Conservation (phyloP, 768 basidiomycete genomes). For the Thelephora ganbajun region DNA sequence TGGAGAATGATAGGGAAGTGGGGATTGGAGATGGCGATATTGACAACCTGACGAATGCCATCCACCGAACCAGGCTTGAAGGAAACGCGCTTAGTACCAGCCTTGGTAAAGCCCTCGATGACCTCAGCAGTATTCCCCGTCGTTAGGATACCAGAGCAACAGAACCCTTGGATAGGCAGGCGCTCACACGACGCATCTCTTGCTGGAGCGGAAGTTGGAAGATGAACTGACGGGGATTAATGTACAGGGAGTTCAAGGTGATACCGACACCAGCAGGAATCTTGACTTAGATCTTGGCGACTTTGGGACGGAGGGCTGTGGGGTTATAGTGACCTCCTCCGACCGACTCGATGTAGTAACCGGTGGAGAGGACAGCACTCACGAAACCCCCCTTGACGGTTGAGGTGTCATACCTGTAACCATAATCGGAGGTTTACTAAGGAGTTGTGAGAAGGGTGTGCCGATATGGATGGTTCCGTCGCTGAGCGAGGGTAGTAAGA, state of each 20-base stretch:
- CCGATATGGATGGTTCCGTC: slow-evolving; percentile 89
- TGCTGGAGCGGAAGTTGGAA: too few species aligned
- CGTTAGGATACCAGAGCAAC: slow-evolving; percentile 92
- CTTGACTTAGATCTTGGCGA: slow-evolving; percentile 79
- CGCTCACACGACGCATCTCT: too few species aligned
- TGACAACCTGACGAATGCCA: too few species aligned
- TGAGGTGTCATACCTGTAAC: slow-evolving; percentile 99
- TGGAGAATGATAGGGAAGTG: slow-evolving; percentile 96
- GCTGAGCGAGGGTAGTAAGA: slow-evolving; percentile 25
- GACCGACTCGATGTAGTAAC: slow-evolving; percentile 93
- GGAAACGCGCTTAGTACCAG: slow-evolving; percentile 89
- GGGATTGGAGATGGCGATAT: slow-evolving; percentile 86
- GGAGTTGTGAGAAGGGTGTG: slow-evolving; percentile 88
- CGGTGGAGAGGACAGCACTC: slow-evolving; percentile 81
- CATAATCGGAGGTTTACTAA: slow-evolving; percentile 98
- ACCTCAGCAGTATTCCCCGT: slow-evolving; percentile 97
- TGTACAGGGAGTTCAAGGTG: slow-evolving; percentile 89
- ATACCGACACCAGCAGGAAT: slow-evolving; percentile 84
- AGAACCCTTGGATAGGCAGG: slow-evolving; percentile 99
- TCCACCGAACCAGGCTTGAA: slow-evolving; percentile 99
- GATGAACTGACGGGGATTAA: too few species aligned
- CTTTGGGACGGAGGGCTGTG: slow-evolving; percentile 92
- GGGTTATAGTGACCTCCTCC: slow-evolving; percentile 98
- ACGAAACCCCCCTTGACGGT: slow-evolving; percentile 96
- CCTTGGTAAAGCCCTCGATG: slow-evolving; percentile 63